Conservation (phyloP, 345 rosid species). For the Melaleuca quinquenervia region DNA sequence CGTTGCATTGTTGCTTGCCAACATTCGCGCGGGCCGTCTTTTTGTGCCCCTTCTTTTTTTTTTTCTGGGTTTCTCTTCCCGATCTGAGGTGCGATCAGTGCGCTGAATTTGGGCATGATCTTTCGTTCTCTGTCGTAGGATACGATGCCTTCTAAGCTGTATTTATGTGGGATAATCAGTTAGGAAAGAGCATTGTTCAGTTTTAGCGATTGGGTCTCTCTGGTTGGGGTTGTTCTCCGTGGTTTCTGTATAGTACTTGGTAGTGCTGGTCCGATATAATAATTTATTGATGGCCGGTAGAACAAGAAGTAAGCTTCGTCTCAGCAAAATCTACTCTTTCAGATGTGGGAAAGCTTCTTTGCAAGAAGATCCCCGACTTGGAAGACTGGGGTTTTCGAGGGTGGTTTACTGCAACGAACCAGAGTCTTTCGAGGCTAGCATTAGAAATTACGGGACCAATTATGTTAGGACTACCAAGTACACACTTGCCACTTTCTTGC, state of each 20-base stretch:
- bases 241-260: background rate
- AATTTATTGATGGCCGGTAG: constrained; percentile 14
- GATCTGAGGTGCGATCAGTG: background rate
- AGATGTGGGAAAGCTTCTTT: constrained; percentile 33
- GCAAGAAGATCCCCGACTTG: constrained; percentile 57
- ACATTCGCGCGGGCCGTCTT: background rate
- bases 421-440: constrained; percentile 39
- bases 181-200: background rate
- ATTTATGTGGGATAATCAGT: background rate
- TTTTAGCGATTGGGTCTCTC: background rate
- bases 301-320: constrained; percentile 30
- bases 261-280: background rate
- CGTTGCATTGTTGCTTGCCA: background rate
- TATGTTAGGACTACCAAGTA: constrained; percentile 77
- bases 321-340: constrained; percentile 71
- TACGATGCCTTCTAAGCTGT: background rate
- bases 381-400: constrained; percentile 76
- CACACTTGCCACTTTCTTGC: constrained; percentile 56
- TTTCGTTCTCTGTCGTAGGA: background rate
- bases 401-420: constrained; percentile 77
- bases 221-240: background rate
- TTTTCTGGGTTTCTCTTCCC: background rate
- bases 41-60: background rate
- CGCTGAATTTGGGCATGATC: background rate
- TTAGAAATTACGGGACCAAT: constrained; percentile 33